Evolutionary conservation across 2,329 filamentous ascomycete genomes (phyloP), one percentile per base, ranked within the genome.

Genomic region (Decorospora gaudefroyi): DNA sequence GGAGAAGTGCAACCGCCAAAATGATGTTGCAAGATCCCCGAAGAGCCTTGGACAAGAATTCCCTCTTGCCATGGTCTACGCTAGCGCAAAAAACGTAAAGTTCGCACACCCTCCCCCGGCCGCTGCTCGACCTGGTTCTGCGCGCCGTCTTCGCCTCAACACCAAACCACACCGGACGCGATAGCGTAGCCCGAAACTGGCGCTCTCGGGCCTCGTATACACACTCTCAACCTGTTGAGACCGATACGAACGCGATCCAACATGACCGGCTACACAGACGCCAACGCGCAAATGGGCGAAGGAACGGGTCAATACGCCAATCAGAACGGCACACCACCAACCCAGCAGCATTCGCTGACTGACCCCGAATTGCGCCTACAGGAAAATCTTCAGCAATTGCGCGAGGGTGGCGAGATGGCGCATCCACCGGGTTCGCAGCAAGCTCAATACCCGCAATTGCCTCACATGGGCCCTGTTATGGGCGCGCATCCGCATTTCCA

Each of bases 401-500:
- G 62, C 19, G 56, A 65, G 18, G 56, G 51, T 31, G 48, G 51
- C 40, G 65, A 67, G 26, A 63, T 68, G 51, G 65, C 68, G 58
- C 59, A 68, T 13, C 42, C 53, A 11, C 49, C 39, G 4, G 47
- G 49, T 5, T 53, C 64, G 11, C 65, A 63, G 30, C 59, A 62
- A 31, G 53, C 64, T 17, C 61, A 65, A 32, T 59, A 61, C 35
- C 57, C 56, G 21, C 62, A 59, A 49, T 52, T 63, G 42, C 54
- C 54, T 40, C 57, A 56, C 12, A 62, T 67, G 59, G 52, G 54
- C 29, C 51, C 59, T 22, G 44, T 58, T 22, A 50, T 68, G 49
- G 51, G 46, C 44, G 55, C 62, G 48, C 66, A 70, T 49, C 61
- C 61, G 44, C 67, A 69, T 34, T 68, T 69, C 39, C 67, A 68